Conservation (phyloP, 192 early-diverging fungal genomes). For the Podila minutissima region DNA sequence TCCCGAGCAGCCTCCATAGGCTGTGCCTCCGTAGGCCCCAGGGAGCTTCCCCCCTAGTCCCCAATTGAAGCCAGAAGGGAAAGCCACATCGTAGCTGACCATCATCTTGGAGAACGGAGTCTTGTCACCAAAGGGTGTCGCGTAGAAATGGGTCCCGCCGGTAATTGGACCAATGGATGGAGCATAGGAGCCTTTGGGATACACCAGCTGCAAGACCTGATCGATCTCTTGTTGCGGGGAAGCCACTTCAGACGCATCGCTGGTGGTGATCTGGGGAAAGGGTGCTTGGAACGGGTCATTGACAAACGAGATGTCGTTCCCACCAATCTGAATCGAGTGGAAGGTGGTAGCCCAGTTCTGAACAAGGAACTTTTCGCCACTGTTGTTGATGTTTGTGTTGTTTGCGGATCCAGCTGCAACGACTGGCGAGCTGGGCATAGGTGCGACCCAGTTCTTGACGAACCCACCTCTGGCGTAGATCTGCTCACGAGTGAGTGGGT, state of each 20-base stretch:
- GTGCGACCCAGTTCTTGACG: constrained; percentile 53
- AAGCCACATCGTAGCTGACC: constrained; percentile 57
- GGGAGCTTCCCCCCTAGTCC: constrained; percentile 58
- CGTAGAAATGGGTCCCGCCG: constrained; percentile 59
- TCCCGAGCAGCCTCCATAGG: constrained; percentile 56
- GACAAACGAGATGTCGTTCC: constrained; percentile 41
- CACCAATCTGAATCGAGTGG: constrained; percentile 45
- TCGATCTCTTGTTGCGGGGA: background rate
- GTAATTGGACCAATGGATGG: constrained; percentile 23
- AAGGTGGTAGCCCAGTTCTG: constrained; percentile 41
- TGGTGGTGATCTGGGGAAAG: background rate
- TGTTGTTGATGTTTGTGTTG: constrained; percentile 2
- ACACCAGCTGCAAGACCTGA: constrained; percentile 50
- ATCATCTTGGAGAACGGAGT: constrained; percentile 50
- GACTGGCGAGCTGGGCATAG: constrained; percentile 39
- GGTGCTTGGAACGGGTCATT: constrained; percentile 36
- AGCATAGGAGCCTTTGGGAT: constrained; percentile 56
- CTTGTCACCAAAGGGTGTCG: constrained; percentile 49
- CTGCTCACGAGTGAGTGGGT: constrained; percentile 29
- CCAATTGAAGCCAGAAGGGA: constrained; percentile 57
- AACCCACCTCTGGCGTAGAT: constrained; percentile 31
- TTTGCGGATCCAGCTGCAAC: background rate
- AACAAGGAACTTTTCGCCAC: constrained; percentile 12
- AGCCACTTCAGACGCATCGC: background rate
- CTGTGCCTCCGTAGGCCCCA: constrained; percentile 55